Evolutionary conservation across 768 basidiomycete genomes (phyloP), one percentile per base, ranked within the genome.

Genomic region (Tephrocybe sp.): DNA sequence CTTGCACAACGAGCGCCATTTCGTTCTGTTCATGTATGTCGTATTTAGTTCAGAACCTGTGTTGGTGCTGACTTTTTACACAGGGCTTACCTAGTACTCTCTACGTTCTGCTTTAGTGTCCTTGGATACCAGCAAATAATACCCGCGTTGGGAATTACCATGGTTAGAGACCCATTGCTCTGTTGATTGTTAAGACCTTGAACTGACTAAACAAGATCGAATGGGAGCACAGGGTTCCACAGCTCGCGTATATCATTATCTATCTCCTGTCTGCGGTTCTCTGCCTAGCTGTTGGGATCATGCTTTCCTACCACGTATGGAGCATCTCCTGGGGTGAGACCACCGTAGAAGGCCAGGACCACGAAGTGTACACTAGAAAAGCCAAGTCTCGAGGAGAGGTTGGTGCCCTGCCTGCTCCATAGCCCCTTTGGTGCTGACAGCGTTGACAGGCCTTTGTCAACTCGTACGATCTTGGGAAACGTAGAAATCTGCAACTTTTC

Each of bases 1-100:
- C 10, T 67, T 98, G 6, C 78, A 96, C 65, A 99, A 98, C 60
- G 95, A 98, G 64, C 85, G 96, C 0, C 93, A 98, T 70, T 99
- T 99, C 61, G 79, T 96, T 33, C 73, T 98, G 41, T 99, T 98
- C 78, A 88, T 98, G 92, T 91, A 56, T 49, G 86, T 70, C n/a
- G n/a, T n/a, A n/a, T n/a, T n/a, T n/a, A n/a, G n/a, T n/a, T n/a
- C n/a, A n/a, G n/a, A n/a, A n/a, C n/a, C n/a, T n/a, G n/a, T n/a
- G n/a, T n/a, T n/a, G n/a, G 32, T 39, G 25, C 38, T 11, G 28
- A 44, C 42, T 11, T n/a, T 24, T 46, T n/a, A n/a, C 12, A n/a
- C 39, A 95, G 93, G 83, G 74, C 77, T 24, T 97, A 96, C 68
- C 84, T 98, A 33, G 83, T 89, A 18, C 50, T 93, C 2, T 75